These are phyloP conservation scores for Xylariaceae sp. DNA, from an alignment of 2,329 filamentous ascomycete genomes.

Conservation along the genomic window DNA sequence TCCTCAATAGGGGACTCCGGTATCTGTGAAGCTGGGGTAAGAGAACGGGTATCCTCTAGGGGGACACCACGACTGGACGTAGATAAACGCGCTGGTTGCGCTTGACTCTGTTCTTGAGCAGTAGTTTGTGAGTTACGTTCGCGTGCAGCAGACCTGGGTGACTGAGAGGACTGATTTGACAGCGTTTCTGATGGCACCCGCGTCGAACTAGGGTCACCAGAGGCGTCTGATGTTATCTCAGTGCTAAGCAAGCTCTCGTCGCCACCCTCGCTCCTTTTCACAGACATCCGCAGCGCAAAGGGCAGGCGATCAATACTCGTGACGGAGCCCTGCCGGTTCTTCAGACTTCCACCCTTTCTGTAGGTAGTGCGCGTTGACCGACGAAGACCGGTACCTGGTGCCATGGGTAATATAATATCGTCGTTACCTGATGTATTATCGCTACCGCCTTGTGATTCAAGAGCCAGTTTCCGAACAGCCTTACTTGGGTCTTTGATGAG, in stretches of 20 bases:
- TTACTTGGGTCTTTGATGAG: constrained; percentile 74
- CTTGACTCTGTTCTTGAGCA: constrained; percentile 33
- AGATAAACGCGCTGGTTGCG: constrained; percentile 18
- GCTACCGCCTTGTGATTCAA: constrained; percentile 45
- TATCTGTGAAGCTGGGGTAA: constrained; percentile 48
- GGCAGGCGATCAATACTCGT: constrained; percentile 70
- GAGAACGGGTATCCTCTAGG: constrained; percentile 21
- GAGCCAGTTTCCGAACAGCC: constrained; percentile 62
- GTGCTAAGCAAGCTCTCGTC: constrained; percentile 35
- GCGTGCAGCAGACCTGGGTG: constrained; percentile 43
- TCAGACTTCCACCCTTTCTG: constrained; percentile 76
- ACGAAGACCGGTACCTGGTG: constrained; percentile 72
- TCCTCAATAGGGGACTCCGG: constrained; percentile 58
- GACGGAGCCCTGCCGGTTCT: constrained; percentile 76
- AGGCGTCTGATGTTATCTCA: constrained; percentile 41
- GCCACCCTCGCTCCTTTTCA: constrained; percentile 55
- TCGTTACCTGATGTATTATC: constrained; percentile 45
- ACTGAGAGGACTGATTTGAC: constrained; percentile 59
- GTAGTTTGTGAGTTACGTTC: constrained; percentile 49
- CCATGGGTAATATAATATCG: constrained; percentile 78
- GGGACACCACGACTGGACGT: constrained; percentile 21
- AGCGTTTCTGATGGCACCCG: constrained; percentile 67
- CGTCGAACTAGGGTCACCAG: constrained; percentile 48
- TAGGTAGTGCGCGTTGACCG: constrained; percentile 91
- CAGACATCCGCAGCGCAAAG: constrained; percentile 65